Conservation (phyloP, 2,329 filamentous ascomycete species). For the Colletotrichum noveboracense region DNA sequence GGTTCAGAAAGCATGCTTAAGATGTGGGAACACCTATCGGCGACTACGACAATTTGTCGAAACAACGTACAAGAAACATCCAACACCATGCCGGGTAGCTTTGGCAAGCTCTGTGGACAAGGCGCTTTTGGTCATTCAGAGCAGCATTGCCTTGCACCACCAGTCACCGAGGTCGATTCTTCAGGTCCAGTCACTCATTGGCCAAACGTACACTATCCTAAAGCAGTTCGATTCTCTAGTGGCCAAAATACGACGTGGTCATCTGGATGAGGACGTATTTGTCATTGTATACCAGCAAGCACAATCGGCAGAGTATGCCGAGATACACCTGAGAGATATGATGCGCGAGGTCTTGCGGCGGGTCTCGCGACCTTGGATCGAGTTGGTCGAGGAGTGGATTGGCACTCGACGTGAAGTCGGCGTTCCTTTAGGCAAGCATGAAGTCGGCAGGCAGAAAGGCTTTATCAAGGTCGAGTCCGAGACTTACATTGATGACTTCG, state of each 20-base stretch:
- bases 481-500: constrained; percentile 62
- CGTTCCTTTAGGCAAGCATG: constrained; percentile 54
- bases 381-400: constrained; percentile 75
- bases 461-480: constrained; percentile 66
- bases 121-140: constrained; percentile 54
- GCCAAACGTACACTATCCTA: constrained; percentile 53
- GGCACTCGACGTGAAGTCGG: constrained; percentile 68
- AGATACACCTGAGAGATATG: constrained; percentile 64
- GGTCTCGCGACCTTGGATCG: constrained; percentile 70
- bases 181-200: constrained; percentile 56
- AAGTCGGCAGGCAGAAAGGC: constrained; percentile 50
- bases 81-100: constrained; percentile 54
- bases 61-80: constrained; percentile 46
- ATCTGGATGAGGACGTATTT: constrained; percentile 66
- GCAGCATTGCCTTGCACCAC: constrained; percentile 49
- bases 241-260: constrained; percentile 45
- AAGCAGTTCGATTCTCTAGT: constrained; percentile 57
- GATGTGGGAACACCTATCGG: constrained; percentile 52
- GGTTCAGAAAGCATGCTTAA: constrained; percentile 50
- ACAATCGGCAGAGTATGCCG: constrained; percentile 67
- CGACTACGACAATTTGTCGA: constrained; percentile 53
- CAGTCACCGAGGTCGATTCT: constrained; percentile 52
- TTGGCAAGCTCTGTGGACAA: constrained; percentile 55
- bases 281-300: constrained; percentile 67
- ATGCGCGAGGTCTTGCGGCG: constrained; percentile 70